Conservation (phyloP, 1,139 yeast species). For the Diutina ranongensis region DNA sequence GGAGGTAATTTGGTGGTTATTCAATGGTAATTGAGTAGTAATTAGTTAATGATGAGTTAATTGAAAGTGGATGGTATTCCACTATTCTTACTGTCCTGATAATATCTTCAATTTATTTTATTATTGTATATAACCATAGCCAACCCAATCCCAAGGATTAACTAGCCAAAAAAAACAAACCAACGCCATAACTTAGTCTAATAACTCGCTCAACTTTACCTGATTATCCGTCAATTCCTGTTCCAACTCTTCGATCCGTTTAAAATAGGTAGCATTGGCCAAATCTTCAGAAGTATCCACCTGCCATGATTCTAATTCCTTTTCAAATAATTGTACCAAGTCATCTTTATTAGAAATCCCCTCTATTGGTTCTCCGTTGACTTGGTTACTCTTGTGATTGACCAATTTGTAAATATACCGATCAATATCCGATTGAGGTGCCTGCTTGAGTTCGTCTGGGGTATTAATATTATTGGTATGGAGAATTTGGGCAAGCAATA, state of each 20-base stretch:
- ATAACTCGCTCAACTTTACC: conserved; percentile 7
- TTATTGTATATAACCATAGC: too few relatives aligned
- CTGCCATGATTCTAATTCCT: conserved; percentile 11
- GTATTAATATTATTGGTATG: conserved; percentile 13
- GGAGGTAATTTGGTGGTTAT: too few relatives aligned
- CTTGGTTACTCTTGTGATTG: conserved; percentile 14
- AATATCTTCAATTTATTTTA: too few relatives aligned
- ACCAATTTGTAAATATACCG: conserved; percentile 13
- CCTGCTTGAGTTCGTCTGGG: conserved; percentile 10
- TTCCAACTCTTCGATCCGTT: conserved; percentile 14
- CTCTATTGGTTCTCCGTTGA: conserved; percentile 9
- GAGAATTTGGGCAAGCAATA: conserved; percentile 16
- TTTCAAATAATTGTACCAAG: conserved; percentile 11
- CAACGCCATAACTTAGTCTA: not conserved
- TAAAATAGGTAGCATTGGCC: conserved; percentile 15
- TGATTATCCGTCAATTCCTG: conserved; percentile 9
- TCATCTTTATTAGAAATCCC: conserved; percentile 12
- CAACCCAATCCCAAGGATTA: too few relatives aligned
- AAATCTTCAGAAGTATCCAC: conserved; percentile 15
- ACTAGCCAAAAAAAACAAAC: not conserved
- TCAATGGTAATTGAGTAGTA: too few relatives aligned
- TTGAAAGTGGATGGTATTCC: too few relatives aligned
- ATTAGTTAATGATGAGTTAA: too few relatives aligned
- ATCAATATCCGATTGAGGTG: conserved; percentile 10
- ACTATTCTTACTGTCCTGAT: too few relatives aligned